Conservation (phyloP, 306 rosid genomes). For the Quercus engelmannii region DNA sequence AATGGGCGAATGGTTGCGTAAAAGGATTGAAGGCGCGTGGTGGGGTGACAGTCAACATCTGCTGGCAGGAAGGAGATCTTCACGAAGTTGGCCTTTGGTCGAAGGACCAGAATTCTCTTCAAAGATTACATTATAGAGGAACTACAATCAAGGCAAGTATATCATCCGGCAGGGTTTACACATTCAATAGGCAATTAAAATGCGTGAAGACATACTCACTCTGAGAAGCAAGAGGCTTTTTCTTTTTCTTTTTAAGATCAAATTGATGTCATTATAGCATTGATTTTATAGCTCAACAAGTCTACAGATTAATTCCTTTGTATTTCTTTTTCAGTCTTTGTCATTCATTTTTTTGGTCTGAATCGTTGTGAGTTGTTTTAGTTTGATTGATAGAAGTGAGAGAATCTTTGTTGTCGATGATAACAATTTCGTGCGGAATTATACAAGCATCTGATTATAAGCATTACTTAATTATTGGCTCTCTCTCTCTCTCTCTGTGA, state of each 20-base stretch:
- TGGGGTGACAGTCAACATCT: constrained; percentile 46
- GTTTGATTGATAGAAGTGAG: too few species aligned
- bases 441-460: too few species aligned
- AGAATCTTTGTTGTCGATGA: not conserved
- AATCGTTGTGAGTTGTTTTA: not conserved
- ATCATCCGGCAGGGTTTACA: too few species aligned
- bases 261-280: too few species aligned
- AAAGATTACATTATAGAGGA: constrained; percentile 58
- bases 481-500: too few species aligned
- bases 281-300: too few species aligned
- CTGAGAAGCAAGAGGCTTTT: too few species aligned
- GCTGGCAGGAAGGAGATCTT: constrained; percentile 77
- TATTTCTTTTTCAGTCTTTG: not conserved
- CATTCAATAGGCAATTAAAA: not conserved
- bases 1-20: constrained; percentile 79
- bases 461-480: too few species aligned
- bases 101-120: constrained; percentile 32
- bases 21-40: constrained; percentile 83
- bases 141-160: constrained; percentile 19
- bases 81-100: constrained; percentile 73
- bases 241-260: too few species aligned
- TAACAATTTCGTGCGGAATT: too few species aligned
- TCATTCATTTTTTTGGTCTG: not conserved
- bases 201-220: constrained; percentile 5
- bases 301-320: too few species aligned